Evolutionary conservation across 305 asterid species (phyloP).

Genomic region (Solanum hybrid): DNA sequence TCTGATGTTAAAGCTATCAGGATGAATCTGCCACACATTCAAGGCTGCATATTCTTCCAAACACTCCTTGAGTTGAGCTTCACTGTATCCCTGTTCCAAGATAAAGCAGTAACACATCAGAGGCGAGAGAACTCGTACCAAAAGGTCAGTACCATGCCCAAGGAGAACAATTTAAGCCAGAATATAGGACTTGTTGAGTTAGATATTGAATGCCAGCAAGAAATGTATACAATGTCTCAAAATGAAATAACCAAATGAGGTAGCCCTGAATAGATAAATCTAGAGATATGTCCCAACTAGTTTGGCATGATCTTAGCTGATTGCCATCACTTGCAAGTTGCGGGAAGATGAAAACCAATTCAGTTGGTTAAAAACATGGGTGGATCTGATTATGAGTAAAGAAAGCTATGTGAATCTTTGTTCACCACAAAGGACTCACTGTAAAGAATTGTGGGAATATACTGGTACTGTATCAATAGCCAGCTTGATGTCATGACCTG

Average conservation of each 20-base stretch:
- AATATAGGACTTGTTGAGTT: background rate
- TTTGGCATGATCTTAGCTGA: background rate
- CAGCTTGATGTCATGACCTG: background rate
- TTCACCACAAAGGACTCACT: background rate
- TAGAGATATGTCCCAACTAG: background rate
- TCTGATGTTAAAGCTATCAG: constrained; percentile 83
- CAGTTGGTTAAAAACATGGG: background rate
- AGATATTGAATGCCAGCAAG: background rate
- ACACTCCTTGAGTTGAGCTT: constrained; percentile 89
- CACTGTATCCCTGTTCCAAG: constrained; percentile 86
- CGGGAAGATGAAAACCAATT: background rate
- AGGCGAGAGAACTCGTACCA: background rate
- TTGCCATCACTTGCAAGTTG: background rate
- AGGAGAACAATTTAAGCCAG: background rate
- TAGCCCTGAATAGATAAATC: background rate
- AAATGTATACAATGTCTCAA: background rate
- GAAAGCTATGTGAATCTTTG: background rate
- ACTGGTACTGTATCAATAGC: background rate
- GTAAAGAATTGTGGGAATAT: background rate
- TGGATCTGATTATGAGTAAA: background rate
- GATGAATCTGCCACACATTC: constrained; percentile 98
- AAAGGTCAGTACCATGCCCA: background rate
- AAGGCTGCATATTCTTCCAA: constrained; percentile 95
- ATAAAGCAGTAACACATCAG: background rate
- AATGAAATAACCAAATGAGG: background rate